Conservation (phyloP, 805 yeast genomes). For the Starmerella asiatica region DNA sequence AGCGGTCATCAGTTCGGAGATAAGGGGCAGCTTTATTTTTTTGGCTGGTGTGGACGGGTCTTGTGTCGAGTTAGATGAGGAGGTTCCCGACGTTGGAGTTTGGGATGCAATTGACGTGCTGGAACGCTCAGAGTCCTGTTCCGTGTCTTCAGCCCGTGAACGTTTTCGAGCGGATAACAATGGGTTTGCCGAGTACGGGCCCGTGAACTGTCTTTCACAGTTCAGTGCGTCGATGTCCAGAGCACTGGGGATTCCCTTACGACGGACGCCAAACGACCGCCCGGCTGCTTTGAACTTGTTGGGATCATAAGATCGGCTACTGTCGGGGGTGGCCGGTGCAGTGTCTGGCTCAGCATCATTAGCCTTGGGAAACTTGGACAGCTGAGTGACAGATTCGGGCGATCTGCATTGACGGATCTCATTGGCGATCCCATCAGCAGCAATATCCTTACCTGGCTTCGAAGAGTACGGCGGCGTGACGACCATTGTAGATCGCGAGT, state of each 20-base stretch:
- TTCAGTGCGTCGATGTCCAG: constrained; percentile 14
- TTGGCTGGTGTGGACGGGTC: background rate
- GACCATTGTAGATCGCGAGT: too few species aligned
- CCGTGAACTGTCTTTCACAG: constrained; percentile 17
- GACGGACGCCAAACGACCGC: background rate
- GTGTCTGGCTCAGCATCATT: too few species aligned
- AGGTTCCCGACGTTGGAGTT: background rate
- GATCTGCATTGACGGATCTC: too few species aligned
- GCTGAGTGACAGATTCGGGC: too few species aligned
- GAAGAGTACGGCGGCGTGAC: constrained; percentile 2
- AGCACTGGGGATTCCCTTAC: constrained; percentile 10
- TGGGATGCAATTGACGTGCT: too few species aligned
- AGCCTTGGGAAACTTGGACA: too few species aligned
- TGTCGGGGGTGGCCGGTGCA: too few species aligned
- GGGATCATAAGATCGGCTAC: too few species aligned
- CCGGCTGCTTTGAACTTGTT: background rate
- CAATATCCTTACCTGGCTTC: too few species aligned
- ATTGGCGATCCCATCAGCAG: too few species aligned
- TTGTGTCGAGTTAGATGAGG: too few species aligned
- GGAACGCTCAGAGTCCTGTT: too few species aligned
- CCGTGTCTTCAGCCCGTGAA: background rate
- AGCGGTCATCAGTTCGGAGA: background rate
- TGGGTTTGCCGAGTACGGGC: constrained; percentile 18
- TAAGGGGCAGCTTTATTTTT: background rate
- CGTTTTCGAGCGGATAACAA: constrained; percentile 1